phyloP scores from a whole-genome alignment of 192 early-diverging fungal species.

The Obelidium mucronatum region DNA sequence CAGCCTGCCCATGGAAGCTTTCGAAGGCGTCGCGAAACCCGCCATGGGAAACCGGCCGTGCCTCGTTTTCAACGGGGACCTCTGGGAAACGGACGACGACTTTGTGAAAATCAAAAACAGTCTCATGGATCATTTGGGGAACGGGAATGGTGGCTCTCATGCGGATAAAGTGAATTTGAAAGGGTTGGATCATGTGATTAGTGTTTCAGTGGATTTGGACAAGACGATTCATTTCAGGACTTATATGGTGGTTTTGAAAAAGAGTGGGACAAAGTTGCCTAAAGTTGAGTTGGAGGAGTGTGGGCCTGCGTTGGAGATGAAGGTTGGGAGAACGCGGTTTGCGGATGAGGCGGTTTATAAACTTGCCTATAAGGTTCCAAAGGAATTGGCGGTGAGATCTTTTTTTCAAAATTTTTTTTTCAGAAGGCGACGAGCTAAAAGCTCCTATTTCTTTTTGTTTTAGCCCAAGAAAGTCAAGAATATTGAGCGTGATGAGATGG shows the following conservation, averaged over 20 bases:
- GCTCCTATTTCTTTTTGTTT: constrained; percentile 16
- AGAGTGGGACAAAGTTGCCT: constrained; percentile 82
- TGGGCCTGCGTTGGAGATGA: constrained; percentile 89
- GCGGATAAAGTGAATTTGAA: constrained; percentile 79
- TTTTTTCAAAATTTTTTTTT: constrained; percentile 15
- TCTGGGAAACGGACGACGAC: constrained; percentile 75
- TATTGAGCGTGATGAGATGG: constrained; percentile 85
- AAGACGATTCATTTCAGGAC: constrained; percentile 78
- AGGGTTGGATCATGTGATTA: constrained; percentile 90
- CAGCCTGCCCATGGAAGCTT: constrained; percentile 71
- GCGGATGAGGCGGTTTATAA: constrained; percentile 86
- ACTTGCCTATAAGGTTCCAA: constrained; percentile 82
- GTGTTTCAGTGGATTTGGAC: constrained; percentile 79
- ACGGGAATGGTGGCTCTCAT: constrained; percentile 67
- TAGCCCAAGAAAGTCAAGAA: constrained; percentile 92
- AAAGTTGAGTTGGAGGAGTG: constrained; percentile 92
- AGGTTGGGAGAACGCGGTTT: constrained; percentile 73
- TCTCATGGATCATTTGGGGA: constrained; percentile 86
- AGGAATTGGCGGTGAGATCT: constrained; percentile 76
- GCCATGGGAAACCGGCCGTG: constrained; percentile 88
- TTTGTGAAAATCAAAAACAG: constrained; percentile 82
- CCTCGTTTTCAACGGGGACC: constrained; percentile 90
- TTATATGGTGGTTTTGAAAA: constrained; percentile 86
- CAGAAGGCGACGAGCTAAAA: not conserved
- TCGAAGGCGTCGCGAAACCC: constrained; percentile 74